These are phyloP conservation scores for Aspergillus caelatus DNA, from an alignment of 2,329 filamentous ascomycete species.

Conservation along the genomic window DNA sequence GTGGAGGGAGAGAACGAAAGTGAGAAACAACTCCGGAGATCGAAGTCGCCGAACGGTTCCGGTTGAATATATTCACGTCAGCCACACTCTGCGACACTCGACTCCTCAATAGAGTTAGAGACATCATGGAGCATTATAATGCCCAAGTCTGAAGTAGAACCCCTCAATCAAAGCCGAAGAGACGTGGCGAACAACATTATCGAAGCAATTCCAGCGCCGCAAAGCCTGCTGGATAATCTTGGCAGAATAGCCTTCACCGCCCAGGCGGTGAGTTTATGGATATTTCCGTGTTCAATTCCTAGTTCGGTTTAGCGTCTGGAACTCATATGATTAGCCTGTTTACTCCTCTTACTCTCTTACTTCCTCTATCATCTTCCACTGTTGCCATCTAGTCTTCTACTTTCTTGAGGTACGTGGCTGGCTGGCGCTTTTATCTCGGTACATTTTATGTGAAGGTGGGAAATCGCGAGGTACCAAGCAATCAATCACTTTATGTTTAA, in stretches of 20 bases:
- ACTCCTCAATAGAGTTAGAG: conserved; percentile 27
- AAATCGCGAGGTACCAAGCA: background rate
- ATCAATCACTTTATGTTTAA: background rate
- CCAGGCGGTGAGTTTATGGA: background rate
- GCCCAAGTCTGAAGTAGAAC: conserved; percentile 3
- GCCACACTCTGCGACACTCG: conserved; percentile 14
- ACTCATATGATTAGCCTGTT: background rate
- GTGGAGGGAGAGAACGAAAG: background rate
- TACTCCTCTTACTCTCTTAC: background rate
- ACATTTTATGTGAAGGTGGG: background rate
- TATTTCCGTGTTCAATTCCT: background rate
- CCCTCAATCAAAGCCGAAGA: background rate
- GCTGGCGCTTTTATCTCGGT: background rate
- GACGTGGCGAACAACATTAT: background rate
- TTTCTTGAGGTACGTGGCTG: background rate
- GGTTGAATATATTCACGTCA: conserved; percentile 2
- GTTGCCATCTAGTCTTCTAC: background rate
- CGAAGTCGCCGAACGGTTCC: background rate
- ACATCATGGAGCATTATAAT: conserved; percentile 23
- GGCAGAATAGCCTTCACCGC: conserved; percentile 5
- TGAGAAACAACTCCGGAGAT: conserved; percentile 5
- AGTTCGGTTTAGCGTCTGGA: background rate
- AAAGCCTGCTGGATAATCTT: conserved; percentile 13
- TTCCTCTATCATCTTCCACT: background rate
- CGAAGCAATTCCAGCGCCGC: background rate